These are phyloP conservation scores for Silene noctiflora DNA, from an alignment of 179 eudicot genomes.

Conservation along the genomic window DNA sequence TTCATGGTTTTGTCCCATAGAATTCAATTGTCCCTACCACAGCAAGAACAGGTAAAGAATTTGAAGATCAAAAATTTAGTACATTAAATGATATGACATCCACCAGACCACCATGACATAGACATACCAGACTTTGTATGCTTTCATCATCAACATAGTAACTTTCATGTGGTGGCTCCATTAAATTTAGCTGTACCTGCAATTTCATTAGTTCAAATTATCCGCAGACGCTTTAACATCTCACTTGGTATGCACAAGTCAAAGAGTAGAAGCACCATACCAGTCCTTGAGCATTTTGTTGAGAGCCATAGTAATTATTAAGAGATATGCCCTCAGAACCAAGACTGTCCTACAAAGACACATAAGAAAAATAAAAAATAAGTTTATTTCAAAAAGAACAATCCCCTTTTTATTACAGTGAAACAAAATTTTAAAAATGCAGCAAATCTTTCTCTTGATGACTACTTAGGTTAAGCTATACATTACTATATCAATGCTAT, in stretches of 20 bases:
- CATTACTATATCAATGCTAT: neutral
- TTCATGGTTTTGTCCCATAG: conserved; percentile 67
- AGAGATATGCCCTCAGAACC: conserved; percentile 63
- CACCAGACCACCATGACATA: conserved; percentile 29
- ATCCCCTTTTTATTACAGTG: neutral
- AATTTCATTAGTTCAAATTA: conserved; percentile 12
- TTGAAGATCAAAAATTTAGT: neutral
- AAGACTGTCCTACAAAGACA: conserved; percentile 49
- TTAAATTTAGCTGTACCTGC: conserved; percentile 82
- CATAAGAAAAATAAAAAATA: conserved; percentile 14
- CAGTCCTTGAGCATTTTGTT: conserved; percentile 84
- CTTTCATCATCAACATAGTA: conserved; percentile 75
- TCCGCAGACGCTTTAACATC: neutral
- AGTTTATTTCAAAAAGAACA: neutral
- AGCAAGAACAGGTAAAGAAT: neutral
- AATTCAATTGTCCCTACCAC: conserved; percentile 65
- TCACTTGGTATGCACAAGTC: conserved; percentile 11
- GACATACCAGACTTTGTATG: conserved; percentile 84
- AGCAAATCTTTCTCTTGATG: neutral
- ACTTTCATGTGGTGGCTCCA: conserved; percentile 97
- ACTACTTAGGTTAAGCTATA: neutral
- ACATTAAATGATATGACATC: neutral
- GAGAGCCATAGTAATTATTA: conserved; percentile 65
- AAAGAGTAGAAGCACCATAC: conserved; percentile 33
- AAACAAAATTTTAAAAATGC: neutral